phyloP scores from a whole-genome alignment of 192 early-diverging fungal genomes.

The Coemansia umbellata region DNA sequence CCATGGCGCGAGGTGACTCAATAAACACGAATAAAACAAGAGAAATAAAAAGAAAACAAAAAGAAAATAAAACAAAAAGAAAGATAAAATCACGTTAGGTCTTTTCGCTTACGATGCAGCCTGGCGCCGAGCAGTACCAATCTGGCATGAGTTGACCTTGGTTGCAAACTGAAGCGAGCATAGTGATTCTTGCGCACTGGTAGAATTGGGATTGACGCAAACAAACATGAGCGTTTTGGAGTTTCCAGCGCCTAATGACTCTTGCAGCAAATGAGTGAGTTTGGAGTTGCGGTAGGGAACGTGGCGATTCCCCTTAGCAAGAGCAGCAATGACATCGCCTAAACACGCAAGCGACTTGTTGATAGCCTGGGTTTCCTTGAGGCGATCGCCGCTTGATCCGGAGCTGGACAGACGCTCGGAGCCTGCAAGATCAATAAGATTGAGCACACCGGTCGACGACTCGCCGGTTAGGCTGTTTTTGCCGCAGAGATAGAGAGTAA shows the following conservation, averaged over 20 bases:
- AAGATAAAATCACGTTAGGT: background rate
- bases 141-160: constrained; percentile 88
- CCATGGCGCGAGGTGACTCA: no score
- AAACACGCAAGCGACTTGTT: constrained; percentile 90
- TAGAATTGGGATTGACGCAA: constrained; percentile 81
- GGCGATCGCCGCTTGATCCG: constrained; percentile 80
- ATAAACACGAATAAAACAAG: background rate
- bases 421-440: constrained; percentile 93
- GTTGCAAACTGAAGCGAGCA: constrained; percentile 93
- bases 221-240: constrained; percentile 99
- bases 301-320: constrained; percentile 73
- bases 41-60: background rate
- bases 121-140: constrained; percentile 71
- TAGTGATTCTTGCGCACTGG: constrained; percentile 78
- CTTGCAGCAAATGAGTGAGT: constrained; percentile 58
- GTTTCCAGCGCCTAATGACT: constrained; percentile 73
- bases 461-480: constrained; percentile 72
- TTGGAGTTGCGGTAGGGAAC: constrained; percentile 96
- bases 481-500: constrained; percentile 77
- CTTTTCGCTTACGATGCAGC: constrained; percentile 6
- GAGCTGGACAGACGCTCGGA: constrained; percentile 81
- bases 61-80: background rate
- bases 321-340: constrained; percentile 85
- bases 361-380: constrained; percentile 94
- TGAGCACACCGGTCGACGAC: constrained; percentile 70